Evolutionary conservation across 2,329 filamentous ascomycete genomes (phyloP).

Genomic region (Elsinoe perseae): DNA sequence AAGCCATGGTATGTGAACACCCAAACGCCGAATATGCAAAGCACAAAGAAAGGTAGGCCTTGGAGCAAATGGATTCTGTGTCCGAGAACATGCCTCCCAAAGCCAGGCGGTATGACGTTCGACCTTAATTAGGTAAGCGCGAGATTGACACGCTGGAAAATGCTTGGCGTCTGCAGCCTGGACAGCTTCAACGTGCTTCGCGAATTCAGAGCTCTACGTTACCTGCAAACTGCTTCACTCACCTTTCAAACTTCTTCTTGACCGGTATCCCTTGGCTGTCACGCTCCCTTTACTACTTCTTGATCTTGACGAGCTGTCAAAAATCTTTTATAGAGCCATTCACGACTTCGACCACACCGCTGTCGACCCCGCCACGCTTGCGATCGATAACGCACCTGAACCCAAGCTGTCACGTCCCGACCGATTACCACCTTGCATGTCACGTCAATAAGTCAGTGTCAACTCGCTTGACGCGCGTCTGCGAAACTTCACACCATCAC

Average conservation of each 20-base stretch:
- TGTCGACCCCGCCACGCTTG: constrained; percentile 10
- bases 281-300: background rate
- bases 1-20: constrained; percentile 10
- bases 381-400: constrained; percentile 3
- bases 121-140: constrained; percentile 11
- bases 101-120: constrained; percentile 2
- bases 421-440: constrained; percentile 7
- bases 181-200: constrained; percentile 8
- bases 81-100: background rate
- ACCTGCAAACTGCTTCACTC: background rate
- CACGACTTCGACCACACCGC: background rate
- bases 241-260: background rate
- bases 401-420: background rate
- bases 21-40: background rate
- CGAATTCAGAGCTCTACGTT: constrained; percentile 3
- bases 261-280: background rate
- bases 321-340: background rate
- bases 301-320: background rate
- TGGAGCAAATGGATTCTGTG: too few species aligned
- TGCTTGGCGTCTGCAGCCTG: constrained; percentile 12
- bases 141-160: constrained; percentile 13
- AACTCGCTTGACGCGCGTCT: constrained; percentile 28
- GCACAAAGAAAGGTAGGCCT: too few species aligned
- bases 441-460: constrained; percentile 1
- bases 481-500: constrained; percentile 22